These are phyloP conservation scores for Epichloe sp. DNA, from an alignment of 2,329 filamentous ascomycete genomes.

Conservation along the genomic window DNA sequence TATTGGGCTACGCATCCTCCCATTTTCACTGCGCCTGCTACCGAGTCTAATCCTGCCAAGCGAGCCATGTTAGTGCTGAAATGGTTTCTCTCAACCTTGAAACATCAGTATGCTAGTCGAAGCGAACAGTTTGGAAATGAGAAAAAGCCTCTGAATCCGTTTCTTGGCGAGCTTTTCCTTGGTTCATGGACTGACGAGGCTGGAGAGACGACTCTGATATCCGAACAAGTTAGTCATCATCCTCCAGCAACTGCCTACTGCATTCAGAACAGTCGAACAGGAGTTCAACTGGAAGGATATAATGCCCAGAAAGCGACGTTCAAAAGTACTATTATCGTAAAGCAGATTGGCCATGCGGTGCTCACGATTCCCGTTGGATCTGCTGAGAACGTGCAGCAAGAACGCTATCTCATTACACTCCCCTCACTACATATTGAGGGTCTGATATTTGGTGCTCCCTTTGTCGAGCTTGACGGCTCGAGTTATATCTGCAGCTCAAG, in stretches of 20 bases:
- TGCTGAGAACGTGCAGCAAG: slow-evolving; percentile 26
- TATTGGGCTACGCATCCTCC: slow-evolving; percentile 73
- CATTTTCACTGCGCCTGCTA: slow-evolving; percentile 69
- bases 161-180: slow-evolving; percentile 86
- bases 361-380: slow-evolving; percentile 50
- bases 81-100: slow-evolving; percentile 90
- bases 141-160: slow-evolving; percentile 96
- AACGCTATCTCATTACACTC: slow-evolving; percentile 82
- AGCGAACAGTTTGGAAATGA: slow-evolving; percentile 78
- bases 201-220: slow-evolving; percentile 75
- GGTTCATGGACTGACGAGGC: slow-evolving; percentile 77
- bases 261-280: slow-evolving; percentile 76
- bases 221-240: slow-evolving; percentile 92
- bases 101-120: slow-evolving; percentile 64
- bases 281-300: slow-evolving; percentile 71
- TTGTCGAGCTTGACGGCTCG: slow-evolving; percentile 76
- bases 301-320: slow-evolving; percentile 96
- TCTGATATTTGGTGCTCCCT: slow-evolving; percentile 73
- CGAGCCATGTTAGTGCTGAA: slow-evolving; percentile 79
- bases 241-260: slow-evolving; percentile 90
- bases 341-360: slow-evolving; percentile 83
- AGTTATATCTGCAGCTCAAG: slow-evolving; percentile 78
- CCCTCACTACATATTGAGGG: slow-evolving; percentile 89
- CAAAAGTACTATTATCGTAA: slow-evolving; percentile 84
- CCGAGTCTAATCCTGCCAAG: slow-evolving; percentile 67